Conservation (phyloP, 176 grass and related monocot species). For the Guadua angustifolia region DNA sequence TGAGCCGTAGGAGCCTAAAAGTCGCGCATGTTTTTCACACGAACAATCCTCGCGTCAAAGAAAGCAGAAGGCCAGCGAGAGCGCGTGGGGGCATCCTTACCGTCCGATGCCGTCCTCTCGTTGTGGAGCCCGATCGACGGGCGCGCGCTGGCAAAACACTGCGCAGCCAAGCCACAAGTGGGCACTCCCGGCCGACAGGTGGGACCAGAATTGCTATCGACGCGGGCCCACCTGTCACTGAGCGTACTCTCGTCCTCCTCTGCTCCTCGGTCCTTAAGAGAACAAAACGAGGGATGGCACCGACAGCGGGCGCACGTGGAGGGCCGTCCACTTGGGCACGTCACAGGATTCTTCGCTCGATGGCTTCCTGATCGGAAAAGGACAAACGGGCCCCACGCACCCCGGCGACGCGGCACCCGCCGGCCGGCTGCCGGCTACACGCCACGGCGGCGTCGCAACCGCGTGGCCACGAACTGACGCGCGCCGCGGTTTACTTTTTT, state of each 20-base stretch:
- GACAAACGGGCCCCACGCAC: conserved; percentile 40
- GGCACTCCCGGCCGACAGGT: not conserved
- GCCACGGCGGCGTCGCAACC: not conserved
- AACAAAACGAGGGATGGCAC: not conserved
- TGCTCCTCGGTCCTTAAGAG: too few species aligned
- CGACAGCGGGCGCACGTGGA: conserved; percentile 8
- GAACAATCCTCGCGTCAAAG: not conserved
- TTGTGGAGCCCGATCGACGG: not conserved
- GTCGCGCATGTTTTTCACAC: not conserved
- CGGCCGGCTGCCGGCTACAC: not conserved
- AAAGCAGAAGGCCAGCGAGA: not conserved
- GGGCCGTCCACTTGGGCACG: conserved; percentile 17
- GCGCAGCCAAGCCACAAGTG: not conserved
- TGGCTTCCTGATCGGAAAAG: conserved; percentile 47
- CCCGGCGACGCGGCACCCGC: conserved; percentile 44
- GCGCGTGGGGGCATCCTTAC: not conserved
- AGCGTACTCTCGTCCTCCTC: not conserved
- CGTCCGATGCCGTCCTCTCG: not conserved
- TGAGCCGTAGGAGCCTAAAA: not conserved
- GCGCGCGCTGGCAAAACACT: not conserved
- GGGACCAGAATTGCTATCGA: not conserved
- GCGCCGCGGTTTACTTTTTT: not conserved
- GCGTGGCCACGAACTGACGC: not conserved
- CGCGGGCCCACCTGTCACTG: not conserved
- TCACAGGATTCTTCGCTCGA: not conserved